Base-by-base conservation (phyloP, 2,329 filamentous ascomycete species). In the Trichoderma sp. region DNA sequence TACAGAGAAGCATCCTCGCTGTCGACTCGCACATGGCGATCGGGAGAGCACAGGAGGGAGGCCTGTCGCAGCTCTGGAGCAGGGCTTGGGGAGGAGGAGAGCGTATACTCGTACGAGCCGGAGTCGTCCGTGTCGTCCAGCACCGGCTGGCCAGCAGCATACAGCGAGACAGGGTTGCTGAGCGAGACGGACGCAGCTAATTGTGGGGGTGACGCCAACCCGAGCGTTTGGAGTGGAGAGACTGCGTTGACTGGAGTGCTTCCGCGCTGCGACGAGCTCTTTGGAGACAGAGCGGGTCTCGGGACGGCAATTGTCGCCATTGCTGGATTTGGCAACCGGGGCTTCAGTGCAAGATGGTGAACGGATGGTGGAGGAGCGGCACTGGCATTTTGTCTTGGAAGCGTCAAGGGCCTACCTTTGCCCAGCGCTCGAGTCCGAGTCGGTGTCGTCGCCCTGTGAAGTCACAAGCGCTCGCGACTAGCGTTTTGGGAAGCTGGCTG, bases 101-200 rank as follows among this genome's bases (percentile, higher is more conserved):
- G 89, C 37, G 89, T 89, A 29, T 64, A 64, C 40, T 43, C 40
- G 40, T 8, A 43, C 21, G 47, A 37, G 74, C 86, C 85, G 59
- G 87, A 84, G 70, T 84, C 85, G 74, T 86, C 85, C 59, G 87
- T 84, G 70, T 84, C 85, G 74, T 83, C 83, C 66, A 79, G 81
- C 72, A 75, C 76, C 57, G 83, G 88, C 71, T 92, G 91, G 1
- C 94, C 94, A 1, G 94, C 88, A n/a, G 93, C 91, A 80, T 93
- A 97, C 74, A 91, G 83, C n/a, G 94, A 94, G 29, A 97, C 85
- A 80, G 97, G 93, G 80, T 96, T 97, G 81, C 97, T 97, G 11
- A 96, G 84, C 7, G 91, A 74, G 70, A 69, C 77, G 72, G 71
- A 79, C 75, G 70, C 69, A 71, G 71, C 27, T 31, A 66, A 74